Evolutionary conservation across 345 rosid genomes (phyloP).

Genomic region (Geranium brycei): DNA sequence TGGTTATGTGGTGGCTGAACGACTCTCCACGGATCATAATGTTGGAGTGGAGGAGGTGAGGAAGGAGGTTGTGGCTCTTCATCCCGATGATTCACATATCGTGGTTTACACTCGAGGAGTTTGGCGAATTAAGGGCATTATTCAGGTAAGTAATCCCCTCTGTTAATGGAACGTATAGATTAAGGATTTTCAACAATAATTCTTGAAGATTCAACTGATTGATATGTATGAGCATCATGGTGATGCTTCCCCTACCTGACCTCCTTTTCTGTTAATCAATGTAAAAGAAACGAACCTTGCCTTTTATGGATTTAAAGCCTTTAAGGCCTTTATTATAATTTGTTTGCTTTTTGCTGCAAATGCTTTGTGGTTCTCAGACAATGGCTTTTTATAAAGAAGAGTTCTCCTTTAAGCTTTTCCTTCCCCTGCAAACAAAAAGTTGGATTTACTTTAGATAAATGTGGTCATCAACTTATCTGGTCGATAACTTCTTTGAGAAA

Average conservation of each 20-base stretch:
- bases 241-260: neutral
- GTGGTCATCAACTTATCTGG: neutral
- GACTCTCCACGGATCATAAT: slow-evolving; percentile 53
- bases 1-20: slow-evolving; percentile 34
- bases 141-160: slow-evolving; percentile 31
- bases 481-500: neutral
- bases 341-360: neutral
- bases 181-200: neutral
- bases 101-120: slow-evolving; percentile 45
- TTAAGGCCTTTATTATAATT: too few species aligned
- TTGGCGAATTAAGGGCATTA: slow-evolving; percentile 65
- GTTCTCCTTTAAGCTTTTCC: neutral
- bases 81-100: slow-evolving; percentile 50
- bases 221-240: too few species aligned
- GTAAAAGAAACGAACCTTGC: neutral
- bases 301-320: neutral
- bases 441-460: too few species aligned
- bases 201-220: neutral
- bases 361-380: neutral
- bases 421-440: neutral
- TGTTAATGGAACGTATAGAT: neutral
- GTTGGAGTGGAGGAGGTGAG: slow-evolving; percentile 54
- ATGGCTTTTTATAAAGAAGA: neutral
- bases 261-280: neutral
- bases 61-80: slow-evolving; percentile 57